Evolutionary conservation across 164 flowering plant genomes (phyloP), one percentile per base, ranked within the genome.

Genomic region (Protea cynaroides): DNA sequence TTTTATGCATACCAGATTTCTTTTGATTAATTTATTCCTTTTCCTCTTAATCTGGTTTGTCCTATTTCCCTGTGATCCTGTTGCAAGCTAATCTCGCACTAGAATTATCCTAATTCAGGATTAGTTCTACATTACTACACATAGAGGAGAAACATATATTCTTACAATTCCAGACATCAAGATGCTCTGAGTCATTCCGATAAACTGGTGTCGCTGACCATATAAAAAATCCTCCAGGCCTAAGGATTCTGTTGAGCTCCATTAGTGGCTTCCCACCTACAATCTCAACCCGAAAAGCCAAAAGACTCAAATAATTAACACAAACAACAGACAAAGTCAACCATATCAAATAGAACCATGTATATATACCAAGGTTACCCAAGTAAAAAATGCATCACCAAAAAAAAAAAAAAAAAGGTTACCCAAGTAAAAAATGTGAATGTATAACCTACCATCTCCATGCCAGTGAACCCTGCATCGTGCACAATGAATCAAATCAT

Each of bases 201-300:
- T 94, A 94, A 65, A 94, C 97, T 55, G 97, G 97, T 40, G 95
- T 89, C 51, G 98, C 97, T 67, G 98, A 90, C 97, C 97, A 94
- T 37, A 90, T 71, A 61, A 94, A 94, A 72, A 74, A 83, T 10
- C 98, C 97, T 69, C 97, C 98, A 21, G 98, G 97, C 72, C 98
- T 81, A 25, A 94, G 90, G 73, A 94, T 75, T 72, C 98, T 83
- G 70, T 86, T 89, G 63, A 94, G 86, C 73, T 90, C 98, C 76
- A 89, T 25, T 40, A 94, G 70, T 22, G 96, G 97, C 65, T 81
- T 83, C 34, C 98, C 98, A 78, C 97, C 98, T 94, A 67, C 68
- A 81, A 55, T 54, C 65, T 37, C 34, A 67, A 68, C 7, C 38
- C 25, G 40, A 19, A 29, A 7, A 49, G 9, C 18, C 25, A 34